Percentiles rank a stretch among this genome's conserved stretches.
Evolutionary conservation across 2,329 filamentous ascomycete genomes (phyloP).

Genomic region (Lasiodiplodia sp.): DNA sequence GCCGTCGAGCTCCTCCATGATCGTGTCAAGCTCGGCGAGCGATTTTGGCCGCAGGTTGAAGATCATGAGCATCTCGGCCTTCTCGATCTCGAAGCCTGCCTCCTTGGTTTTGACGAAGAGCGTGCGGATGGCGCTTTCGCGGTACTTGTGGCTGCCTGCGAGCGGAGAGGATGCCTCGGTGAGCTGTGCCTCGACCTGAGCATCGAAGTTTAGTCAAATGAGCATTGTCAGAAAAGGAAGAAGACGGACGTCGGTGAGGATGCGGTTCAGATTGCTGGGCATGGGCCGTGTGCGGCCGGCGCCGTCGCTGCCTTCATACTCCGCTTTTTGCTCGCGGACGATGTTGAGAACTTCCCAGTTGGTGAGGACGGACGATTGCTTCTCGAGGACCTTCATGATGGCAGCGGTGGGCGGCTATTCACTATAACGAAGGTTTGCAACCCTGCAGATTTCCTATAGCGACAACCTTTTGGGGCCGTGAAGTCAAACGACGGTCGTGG

Average conservation of each 20-base stretch:
- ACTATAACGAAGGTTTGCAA: neutral
- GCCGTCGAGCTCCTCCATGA: slow-evolving; percentile 46
- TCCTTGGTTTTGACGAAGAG: slow-evolving; percentile 39
- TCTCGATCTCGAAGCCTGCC: slow-evolving; percentile 38
- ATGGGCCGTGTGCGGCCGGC: slow-evolving; percentile 38
- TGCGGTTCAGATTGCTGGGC: slow-evolving; percentile 65
- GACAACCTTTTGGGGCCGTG: too few species aligned
- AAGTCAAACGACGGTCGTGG: neutral
- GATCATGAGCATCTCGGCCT: slow-evolving; percentile 48
- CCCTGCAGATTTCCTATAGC: neutral
- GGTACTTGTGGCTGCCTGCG: slow-evolving; percentile 31
- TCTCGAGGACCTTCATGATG: slow-evolving; percentile 66
- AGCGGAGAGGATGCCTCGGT: slow-evolving; percentile 37
- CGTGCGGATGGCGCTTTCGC: slow-evolving; percentile 41
- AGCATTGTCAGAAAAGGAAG: slow-evolving; percentile 1
- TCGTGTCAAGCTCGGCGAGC: slow-evolving; percentile 42
- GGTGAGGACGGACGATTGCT: slow-evolving; percentile 72
- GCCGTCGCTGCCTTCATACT: slow-evolving; percentile 43
- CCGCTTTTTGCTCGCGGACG: slow-evolving; percentile 43
- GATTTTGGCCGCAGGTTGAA: slow-evolving; percentile 45
- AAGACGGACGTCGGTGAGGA: slow-evolving; percentile 67
- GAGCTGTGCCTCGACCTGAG: slow-evolving; percentile 58
- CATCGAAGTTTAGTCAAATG: neutral
- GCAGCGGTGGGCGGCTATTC: neutral
- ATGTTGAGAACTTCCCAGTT: slow-evolving; percentile 73